A percentile compares a stretch with the other conserved stretches of the same genome.
Conservation (phyloP, 169 alveolate species). For the Toxoplasma gondii region DNA sequence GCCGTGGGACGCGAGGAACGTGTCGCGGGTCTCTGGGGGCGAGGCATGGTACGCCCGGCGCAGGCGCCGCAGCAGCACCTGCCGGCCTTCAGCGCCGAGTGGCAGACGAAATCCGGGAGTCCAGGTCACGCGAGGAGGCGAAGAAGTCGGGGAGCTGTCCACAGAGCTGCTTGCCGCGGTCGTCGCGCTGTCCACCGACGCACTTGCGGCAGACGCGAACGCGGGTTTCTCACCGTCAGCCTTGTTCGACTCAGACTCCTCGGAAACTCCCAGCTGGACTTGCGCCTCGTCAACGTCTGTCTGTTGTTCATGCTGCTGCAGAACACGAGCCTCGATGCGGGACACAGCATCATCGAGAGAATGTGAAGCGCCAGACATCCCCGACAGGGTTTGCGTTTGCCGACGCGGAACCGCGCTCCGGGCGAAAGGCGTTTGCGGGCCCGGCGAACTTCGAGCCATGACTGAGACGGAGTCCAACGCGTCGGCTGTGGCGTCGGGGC, state of each 20-base stretch:
- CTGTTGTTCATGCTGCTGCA: neutral
- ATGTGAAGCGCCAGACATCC: neutral
- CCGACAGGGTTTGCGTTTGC: neutral
- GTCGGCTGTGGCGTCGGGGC: neutral
- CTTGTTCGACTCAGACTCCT: too few relatives aligned
- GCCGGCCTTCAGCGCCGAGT: constrained; percentile 65
- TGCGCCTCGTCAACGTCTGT: neutral
- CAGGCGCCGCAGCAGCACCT: constrained; percentile 52
- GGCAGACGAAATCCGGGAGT: constrained; percentile 57
- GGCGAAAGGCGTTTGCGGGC: neutral
- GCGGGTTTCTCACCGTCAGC: too few relatives aligned
- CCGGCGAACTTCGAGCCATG: neutral
- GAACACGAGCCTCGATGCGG: neutral
- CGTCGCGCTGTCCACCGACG: neutral
- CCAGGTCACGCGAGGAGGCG: constrained; percentile 39
- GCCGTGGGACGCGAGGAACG: constrained; percentile 46
- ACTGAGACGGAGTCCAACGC: neutral
- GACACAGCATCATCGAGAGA: neutral
- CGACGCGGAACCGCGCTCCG: neutral
- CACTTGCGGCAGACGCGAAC: too few relatives aligned
- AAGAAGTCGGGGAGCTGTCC: neutral
- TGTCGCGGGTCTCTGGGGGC: constrained; percentile 42
- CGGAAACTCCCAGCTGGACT: neutral
- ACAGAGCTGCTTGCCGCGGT: neutral
- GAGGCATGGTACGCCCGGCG: constrained; percentile 49